Base-by-base conservation (phyloP, 331 rosid species). In the Quercus lobata region DNA sequence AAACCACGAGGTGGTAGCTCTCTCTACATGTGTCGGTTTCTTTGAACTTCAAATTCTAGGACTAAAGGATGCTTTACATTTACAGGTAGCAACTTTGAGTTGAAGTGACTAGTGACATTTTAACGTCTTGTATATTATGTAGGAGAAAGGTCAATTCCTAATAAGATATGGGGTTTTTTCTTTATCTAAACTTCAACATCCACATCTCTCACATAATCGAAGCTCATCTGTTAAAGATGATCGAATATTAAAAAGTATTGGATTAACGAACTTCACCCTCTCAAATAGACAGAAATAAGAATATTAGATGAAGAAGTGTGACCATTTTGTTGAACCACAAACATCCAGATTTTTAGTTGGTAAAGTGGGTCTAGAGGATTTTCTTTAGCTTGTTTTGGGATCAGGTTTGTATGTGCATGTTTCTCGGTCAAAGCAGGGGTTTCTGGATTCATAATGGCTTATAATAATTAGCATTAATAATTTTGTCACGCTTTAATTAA, bases 401-500 rank as follows among this genome's bases (percentile, higher is more conserved):
- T 41, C 49, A 14, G 55, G 55, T 12, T 49, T 49, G 18, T 49
- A 15, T 49, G 18, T 49, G 55, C 55, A 9, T 41, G 49, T 41
- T 15, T 15, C 55, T 25, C 9, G 18, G 21, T 65, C 52, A 68
- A 35, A 34, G 71, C 22, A 65, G n/a, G 22, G 9, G 18, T n/a
- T 68, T 68, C 49, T 68, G n/a, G 72, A 19, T n/a, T 7, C 72
- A 35, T 68, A n/a, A 68, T 68, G 72, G 22, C 9, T 18, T 68
- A n/a, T 34, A 68, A 68, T 18, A 18, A 80, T 58, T n/a, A 79
- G 58, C 21, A 79, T 70, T 82, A 72, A 88, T 88, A 73, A 84
- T 86, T 83, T 80, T 76, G 80, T 68, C 49, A 35, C 21, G 72
- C 72, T 35, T 34, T 68, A 32, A 68, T 68, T 68, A 9, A 68